Base-by-base conservation (phyloP, 352 stramenopile genomes). In the Globisporangium orthogonon region DNA sequence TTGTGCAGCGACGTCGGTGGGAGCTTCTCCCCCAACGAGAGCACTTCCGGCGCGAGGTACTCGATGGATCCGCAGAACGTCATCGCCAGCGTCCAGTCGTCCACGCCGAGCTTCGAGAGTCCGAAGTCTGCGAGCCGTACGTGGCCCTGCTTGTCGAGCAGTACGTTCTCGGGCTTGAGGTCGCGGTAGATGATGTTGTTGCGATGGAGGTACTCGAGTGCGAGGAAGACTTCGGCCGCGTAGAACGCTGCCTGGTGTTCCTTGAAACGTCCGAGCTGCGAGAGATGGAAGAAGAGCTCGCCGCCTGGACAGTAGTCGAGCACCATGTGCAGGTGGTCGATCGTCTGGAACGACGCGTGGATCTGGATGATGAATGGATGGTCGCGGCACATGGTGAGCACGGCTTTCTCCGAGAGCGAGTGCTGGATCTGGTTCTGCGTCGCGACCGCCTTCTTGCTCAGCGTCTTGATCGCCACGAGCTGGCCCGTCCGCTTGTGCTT, bases 341-440 rank as follows among this genome's bases (percentile, higher is more conserved):
- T 87, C 29, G 86, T 95, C 66, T 97, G 87, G 58, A 97, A 96
- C 18, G 85, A 80, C 18, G 74, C 81, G 54, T 95, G 84, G 37
- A 97, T 77, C 54, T 90, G 87, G 4, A 97, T 78, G 63, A 97
- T 96, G 70, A 96, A 97, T 39, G 89, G 89, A 60, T 97, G 90
- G 61, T 92, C 76, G 28, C 85, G 77, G 40, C 77, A 86, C 65
- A 97, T 94, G 30, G 79, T 85, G 28, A 97, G 82, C 49, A 97
- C 91, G 4, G 78, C 73, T 43, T 89, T 80, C 67, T 97, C 90
- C 29, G 87, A 72, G 14, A 86, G 70, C 18, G 88, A 93, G 63
- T 96, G 85, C 62, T 94, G 71, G 18, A 95, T 67, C 56, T 97
- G 89, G 31, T 96, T 89, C 54, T 90, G 76, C 53, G 63, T 52